Conservation (phyloP, 1,284 basidiomycete genomes). For the Stereum hirsutum region DNA sequence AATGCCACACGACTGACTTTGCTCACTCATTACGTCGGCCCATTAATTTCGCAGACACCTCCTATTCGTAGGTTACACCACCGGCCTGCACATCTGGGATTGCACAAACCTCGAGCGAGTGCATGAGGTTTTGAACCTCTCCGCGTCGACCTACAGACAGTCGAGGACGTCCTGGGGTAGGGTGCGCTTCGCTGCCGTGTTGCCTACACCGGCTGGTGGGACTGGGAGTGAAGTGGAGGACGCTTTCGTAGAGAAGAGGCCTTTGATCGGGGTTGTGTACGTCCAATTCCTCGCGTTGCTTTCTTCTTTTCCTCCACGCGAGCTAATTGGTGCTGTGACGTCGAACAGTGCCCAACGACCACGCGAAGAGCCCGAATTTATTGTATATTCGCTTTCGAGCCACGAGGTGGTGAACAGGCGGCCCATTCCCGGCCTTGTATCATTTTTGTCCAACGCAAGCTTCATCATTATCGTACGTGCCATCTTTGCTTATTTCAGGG, state of each 20-base stretch:
- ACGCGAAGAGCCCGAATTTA: constrained; percentile 15
- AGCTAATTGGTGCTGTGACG: background rate
- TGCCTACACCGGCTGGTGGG: constrained; percentile 26
- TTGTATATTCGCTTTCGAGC: constrained; percentile 52
- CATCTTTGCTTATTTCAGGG: background rate
- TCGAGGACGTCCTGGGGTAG: constrained; percentile 26
- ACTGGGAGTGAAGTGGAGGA: constrained; percentile 13
- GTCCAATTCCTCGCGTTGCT: constrained; percentile 22
- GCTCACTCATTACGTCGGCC: background rate
- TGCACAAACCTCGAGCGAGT: constrained; percentile 47
- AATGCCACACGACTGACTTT: constrained; percentile 8
- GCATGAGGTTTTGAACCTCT: constrained; percentile 42
- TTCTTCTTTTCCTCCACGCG: constrained; percentile 1
- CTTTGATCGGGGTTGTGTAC: constrained; percentile 51
- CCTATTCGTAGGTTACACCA: constrained; percentile 48
- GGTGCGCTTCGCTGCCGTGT: constrained; percentile 34
- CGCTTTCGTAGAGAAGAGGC: constrained; percentile 25
- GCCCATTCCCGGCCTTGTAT: constrained; percentile 31
- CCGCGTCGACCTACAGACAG: too few relatives aligned
- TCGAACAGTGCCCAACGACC: constrained; percentile 13
- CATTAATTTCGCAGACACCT: constrained; percentile 29
- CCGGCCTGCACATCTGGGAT: constrained; percentile 65
- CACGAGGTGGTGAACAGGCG: constrained; percentile 47
- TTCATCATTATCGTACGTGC: constrained; percentile 52
- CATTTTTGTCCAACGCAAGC: constrained; percentile 38